phyloP scores from a whole-genome alignment of 148 eudicot genomes.

The Cornus suecica region DNA sequence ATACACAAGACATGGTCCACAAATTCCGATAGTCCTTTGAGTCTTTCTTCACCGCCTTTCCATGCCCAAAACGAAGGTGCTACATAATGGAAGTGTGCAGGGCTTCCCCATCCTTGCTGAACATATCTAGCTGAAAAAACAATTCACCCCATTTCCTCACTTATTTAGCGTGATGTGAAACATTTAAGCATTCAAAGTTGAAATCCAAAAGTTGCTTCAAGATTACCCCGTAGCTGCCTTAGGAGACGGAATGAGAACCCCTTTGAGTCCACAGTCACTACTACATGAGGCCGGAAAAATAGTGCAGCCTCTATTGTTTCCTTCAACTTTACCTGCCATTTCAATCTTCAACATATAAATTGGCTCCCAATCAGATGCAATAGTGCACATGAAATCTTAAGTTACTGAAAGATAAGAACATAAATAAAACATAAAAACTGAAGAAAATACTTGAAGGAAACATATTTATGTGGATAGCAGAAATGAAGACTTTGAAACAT shows the following conservation, averaged over 20 bases:
- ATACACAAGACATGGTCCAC: constrained; percentile 89
- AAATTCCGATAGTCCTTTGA: constrained; percentile 62
- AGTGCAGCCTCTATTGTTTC: constrained; percentile 72
- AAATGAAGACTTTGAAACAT: not conserved
- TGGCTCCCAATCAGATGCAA: not conserved
- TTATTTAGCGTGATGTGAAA: constrained; percentile 24
- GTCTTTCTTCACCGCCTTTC: constrained; percentile 95
- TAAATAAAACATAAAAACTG: not conserved
- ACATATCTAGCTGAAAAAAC: constrained; percentile 68
- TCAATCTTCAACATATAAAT: constrained; percentile 19
- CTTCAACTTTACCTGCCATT: constrained; percentile 60
- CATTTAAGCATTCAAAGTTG: constrained; percentile 1
- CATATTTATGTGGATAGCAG: not conserved
- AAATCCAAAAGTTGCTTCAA: constrained; percentile 10
- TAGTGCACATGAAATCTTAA: not conserved
- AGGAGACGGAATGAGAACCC: constrained; percentile 93
- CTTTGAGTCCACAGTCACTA: constrained; percentile 86
- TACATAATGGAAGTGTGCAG: constrained; percentile 88
- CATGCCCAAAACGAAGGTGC: constrained; percentile 99
- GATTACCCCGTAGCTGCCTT: constrained; percentile 70
- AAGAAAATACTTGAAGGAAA: not conserved
- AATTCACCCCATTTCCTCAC: constrained; percentile 34
- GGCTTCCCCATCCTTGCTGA: constrained; percentile 41
- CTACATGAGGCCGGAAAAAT: constrained; percentile 73
- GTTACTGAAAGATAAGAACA: not conserved